These are phyloP conservation scores for Plectosphaerella sp. DNA, from an alignment of 2,329 filamentous ascomycete species.

Conservation along the genomic window DNA sequence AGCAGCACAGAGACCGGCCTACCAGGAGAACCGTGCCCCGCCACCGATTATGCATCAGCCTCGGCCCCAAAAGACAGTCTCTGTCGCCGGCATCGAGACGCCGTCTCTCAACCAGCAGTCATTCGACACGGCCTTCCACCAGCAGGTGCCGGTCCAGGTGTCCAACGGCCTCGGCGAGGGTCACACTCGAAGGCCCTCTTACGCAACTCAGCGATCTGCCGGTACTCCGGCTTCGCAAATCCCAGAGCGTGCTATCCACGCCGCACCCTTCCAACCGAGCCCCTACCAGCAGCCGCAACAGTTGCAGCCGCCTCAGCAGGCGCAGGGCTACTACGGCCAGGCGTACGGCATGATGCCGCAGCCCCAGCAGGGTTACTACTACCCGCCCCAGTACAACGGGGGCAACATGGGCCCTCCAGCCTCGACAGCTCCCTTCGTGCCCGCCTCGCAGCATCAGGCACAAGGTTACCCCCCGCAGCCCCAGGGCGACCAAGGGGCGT, in stretches of 20 bases:
- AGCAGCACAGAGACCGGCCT: conserved; percentile 52
- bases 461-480: conserved; percentile 36
- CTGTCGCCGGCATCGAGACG: conserved; percentile 87
- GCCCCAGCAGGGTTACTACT: conserved; percentile 57
- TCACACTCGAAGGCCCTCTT: conserved; percentile 65
- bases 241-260: conserved; percentile 87
- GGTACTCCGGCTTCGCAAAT: conserved; percentile 87
- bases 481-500: conserved; percentile 29
- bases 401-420: conserved; percentile 22
- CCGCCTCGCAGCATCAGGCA: conserved; percentile 44
- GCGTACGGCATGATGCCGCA: conserved; percentile 53
- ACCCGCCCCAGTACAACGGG: conserved; percentile 18
- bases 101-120: conserved; percentile 60
- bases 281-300: conserved; percentile 35
- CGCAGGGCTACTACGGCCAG: conserved; percentile 51
- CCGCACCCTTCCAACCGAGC: conserved; percentile 81
- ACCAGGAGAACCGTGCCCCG: conserved; percentile 51
- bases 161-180: conserved; percentile 50
- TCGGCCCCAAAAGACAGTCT: conserved; percentile 89
- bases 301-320: conserved; percentile 35
- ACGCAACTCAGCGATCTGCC: conserved; percentile 64
- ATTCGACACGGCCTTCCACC: conserved; percentile 90
- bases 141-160: conserved; percentile 81
- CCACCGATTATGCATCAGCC: conserved; percentile 83
- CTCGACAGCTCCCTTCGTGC: conserved; percentile 52